Percentiles rank a stretch among this genome's conserved stretches.
These are phyloP conservation scores for Cochlearia excelsa DNA, from an alignment of 345 rosid species.

Conservation along the genomic window DNA sequence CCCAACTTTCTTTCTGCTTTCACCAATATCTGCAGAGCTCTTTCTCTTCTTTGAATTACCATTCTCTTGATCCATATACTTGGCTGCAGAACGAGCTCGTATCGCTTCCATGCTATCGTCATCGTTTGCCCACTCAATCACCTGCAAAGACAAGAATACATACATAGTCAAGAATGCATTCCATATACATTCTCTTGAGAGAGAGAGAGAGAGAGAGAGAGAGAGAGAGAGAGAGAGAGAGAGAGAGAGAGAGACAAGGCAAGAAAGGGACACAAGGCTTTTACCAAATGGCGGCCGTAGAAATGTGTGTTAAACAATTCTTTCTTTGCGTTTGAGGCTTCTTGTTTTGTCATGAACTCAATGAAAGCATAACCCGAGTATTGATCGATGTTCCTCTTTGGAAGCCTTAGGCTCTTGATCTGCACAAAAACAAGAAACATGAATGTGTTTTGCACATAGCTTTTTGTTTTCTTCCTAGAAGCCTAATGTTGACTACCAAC, in stretches of 20 bases:
- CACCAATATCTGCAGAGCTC: slow-evolving; percentile 49
- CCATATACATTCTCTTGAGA: no score
- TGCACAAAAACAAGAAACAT: slow-evolving; percentile 28
- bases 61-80: slow-evolving; percentile 43
- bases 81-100: slow-evolving; percentile 71
- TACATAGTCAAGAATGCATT: no score
- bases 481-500: no score
- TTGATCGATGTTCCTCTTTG: slow-evolving; percentile 57
- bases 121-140: slow-evolving; percentile 84
- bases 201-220: slow-evolving; percentile 1
- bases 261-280: no score
- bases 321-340: slow-evolving; percentile 68
- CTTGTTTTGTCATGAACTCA: slow-evolving; percentile 86
- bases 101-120: slow-evolving; percentile 81
- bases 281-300: slow-evolving; percentile 87
- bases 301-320: slow-evolving; percentile 76
- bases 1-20: slow-evolving; percentile 53
- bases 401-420: slow-evolving; percentile 86
- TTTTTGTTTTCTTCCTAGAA: neutral
- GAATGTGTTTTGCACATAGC: no score
- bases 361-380: slow-evolving; percentile 85
- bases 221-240: neutral
- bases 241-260: neutral
- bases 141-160: slow-evolving; percentile 37
- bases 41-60: slow-evolving; percentile 60